Evolutionary conservation across 306 rosid genomes (phyloP), one percentile per base, ranked within the genome.

Genomic region (Malus sieversii): DNA sequence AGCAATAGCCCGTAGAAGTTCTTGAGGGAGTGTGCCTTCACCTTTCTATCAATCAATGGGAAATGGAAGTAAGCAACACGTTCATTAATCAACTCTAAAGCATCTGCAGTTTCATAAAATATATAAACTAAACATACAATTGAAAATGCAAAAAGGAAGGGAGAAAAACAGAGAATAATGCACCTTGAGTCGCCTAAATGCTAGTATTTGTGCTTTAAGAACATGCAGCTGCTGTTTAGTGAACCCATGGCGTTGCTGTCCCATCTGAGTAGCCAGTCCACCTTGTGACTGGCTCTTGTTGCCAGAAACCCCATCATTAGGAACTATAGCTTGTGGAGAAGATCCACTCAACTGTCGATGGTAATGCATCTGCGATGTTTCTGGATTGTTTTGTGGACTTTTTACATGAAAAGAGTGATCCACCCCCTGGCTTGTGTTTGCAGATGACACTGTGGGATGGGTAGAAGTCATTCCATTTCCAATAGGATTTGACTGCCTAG

Each of bases 131-230:
- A 48, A 74, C 42, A 80, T 16, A 52, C 59, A 46, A 80, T 12
- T 30, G 16, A 73, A 73, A 63, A 77, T 67, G 70, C 44, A 81
- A 76, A 52, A 20, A 20, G 23, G 42, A 70, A 62, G 63, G 72
- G 52, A 44, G 48, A 61, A 73, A 76, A 68, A 72, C 72, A 60
- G 48, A 83, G 75, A 76, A 48, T 82, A 48, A 58, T 77, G 61
- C 77, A 95, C 98, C 98, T 95, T 95, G 73, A 92, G 82, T 78
- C 97, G 95, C 90, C 97, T 87, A 80, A 95, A 92, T 75, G 98
- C 98, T 64, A 95, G 84, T 78, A 95, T 95, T 73, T 95, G 98
- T 68, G 98, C 98, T 85, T 95, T 95, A 68, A 95, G 97, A 79
- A 92, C 98, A 70, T 95, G 98, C 61, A 90, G 85, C 83, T 92